Percentiles rank a stretch among this genome's conserved stretches.
These are phyloP conservation scores for Lactifluus rugatus DNA, from an alignment of 768 basidiomycete genomes.

Conservation along the genomic window DNA sequence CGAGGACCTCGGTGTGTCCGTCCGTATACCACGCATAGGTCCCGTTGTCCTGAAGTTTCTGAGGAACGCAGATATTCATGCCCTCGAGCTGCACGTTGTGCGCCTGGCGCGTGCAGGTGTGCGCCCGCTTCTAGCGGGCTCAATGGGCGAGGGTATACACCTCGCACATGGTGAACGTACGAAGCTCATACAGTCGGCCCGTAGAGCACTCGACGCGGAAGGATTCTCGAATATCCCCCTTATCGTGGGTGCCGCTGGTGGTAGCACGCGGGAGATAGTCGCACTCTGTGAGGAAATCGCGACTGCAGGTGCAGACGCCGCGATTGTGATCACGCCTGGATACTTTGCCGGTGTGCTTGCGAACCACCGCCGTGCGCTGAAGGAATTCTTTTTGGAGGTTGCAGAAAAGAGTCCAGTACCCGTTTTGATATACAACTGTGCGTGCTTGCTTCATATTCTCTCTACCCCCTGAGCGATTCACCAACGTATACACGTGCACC, in stretches of 20 bases:
- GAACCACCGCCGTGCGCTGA: conserved; percentile 54
- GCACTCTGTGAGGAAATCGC: conserved; percentile 69
- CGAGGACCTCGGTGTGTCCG: conserved; percentile 70
- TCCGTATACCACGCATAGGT: background rate
- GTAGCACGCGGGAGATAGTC: conserved; percentile 77
- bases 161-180: conserved; percentile 57
- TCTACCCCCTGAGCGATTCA: background rate
- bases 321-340: conserved; percentile 77
- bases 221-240: conserved; percentile 53
- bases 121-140: conserved; percentile 63
- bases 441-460: conserved; percentile 23
- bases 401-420: conserved; percentile 75
- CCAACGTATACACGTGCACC: conserved; percentile 12
- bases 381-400: conserved; percentile 71
- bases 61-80: conserved; percentile 42
- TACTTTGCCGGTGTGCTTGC: conserved; percentile 76
- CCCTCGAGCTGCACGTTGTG: conserved; percentile 60
- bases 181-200: conserved; percentile 52
- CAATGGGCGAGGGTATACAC: conserved; percentile 83
- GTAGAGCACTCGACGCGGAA: conserved; percentile 60
- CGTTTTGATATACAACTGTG: conserved; percentile 83
- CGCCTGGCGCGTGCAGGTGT: conserved; percentile 58
- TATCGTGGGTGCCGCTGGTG: conserved; percentile 75
- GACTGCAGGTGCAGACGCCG: conserved; percentile 75
- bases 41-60: background rate